Conservation (phyloP, 768 basidiomycete genomes). For the Plicaturopsis crispa region DNA sequence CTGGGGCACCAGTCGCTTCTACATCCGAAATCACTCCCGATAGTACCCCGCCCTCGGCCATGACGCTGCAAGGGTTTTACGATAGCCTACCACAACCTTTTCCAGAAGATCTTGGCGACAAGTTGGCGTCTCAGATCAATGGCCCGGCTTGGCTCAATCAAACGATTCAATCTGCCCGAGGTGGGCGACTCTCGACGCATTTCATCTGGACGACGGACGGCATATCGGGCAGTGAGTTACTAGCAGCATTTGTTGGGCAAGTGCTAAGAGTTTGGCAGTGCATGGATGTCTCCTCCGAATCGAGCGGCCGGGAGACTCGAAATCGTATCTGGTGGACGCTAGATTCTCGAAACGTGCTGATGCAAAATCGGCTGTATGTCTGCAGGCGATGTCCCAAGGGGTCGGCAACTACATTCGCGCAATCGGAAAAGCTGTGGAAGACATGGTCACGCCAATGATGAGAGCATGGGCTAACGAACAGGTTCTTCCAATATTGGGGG, state of each 20-base stretch:
- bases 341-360: slow-evolving; percentile 52
- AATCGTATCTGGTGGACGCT: slow-evolving; percentile 57
- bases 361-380: slow-evolving; percentile 61
- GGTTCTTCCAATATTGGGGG: slow-evolving; percentile 35
- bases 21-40: neutral
- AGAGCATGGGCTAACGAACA: slow-evolving; percentile 35
- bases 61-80: slow-evolving; percentile 50
- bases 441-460: slow-evolving; percentile 36
- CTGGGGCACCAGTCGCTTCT: neutral
- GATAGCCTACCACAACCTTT: slow-evolving; percentile 62
- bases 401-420: slow-evolving; percentile 48
- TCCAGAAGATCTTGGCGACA: slow-evolving; percentile 41
- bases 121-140: slow-evolving; percentile 43
- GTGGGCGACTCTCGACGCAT: slow-evolving; percentile 30
- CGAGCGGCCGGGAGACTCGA: slow-evolving; percentile 40
- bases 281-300: slow-evolving; percentile 61
- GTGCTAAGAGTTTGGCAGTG: slow-evolving; percentile 24
- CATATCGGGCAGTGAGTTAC: slow-evolving; percentile 34
- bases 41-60: slow-evolving; percentile 8
- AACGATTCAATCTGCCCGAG: slow-evolving; percentile 42
- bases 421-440: slow-evolving; percentile 33
- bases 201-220: slow-evolving; percentile 40
- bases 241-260: slow-evolving; percentile 1
- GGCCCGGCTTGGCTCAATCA: slow-evolving; percentile 46
- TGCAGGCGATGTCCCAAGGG: slow-evolving; percentile 59